Evolutionary conservation across 106 monocot genomes (phyloP).

Genomic region (Apostasia ramifera): DNA sequence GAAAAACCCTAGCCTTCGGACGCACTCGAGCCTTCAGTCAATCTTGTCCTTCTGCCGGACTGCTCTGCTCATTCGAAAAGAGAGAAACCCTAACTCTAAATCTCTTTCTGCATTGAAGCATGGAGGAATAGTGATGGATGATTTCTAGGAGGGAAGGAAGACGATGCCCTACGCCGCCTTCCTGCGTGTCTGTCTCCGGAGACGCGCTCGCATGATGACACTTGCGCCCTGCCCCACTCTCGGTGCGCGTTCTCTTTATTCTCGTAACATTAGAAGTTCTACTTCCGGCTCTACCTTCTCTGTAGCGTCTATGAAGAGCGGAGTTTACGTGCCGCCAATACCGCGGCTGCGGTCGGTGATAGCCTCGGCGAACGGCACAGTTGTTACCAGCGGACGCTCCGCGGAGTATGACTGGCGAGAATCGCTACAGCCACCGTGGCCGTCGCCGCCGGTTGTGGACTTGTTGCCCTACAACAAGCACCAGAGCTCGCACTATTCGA

Average conservation of each 20-base stretch:
- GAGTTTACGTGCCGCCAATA: constrained; percentile 51
- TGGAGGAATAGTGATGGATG: neutral
- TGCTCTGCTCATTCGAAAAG: no score
- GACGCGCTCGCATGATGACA: constrained; percentile 24
- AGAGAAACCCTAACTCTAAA: no score
- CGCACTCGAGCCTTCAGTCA: no score
- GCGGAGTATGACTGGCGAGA: constrained; percentile 29
- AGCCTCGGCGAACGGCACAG: constrained; percentile 42
- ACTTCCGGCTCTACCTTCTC: neutral
- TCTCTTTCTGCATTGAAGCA: no score
- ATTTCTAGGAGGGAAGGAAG: constrained; percentile 4
- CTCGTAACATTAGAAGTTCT: constrained; percentile 10
- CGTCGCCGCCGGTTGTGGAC: constrained; percentile 3
- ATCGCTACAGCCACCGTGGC: neutral
- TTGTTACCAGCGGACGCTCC: constrained; percentile 12
- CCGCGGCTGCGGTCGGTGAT: constrained; percentile 75
- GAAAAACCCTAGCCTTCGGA: no score
- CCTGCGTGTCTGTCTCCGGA: constrained; percentile 31
- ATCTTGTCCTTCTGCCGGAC: no score
- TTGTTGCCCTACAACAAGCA: constrained; percentile 12
- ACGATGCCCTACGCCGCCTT: constrained; percentile 45
- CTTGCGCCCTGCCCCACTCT: constrained; percentile 9
- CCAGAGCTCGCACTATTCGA: constrained; percentile 29
- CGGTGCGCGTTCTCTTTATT: neutral
- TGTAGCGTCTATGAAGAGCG: constrained; percentile 16